A percentile compares a stretch with the other conserved stretches of the same genome.
These are phyloP conservation scores for Aristolochia fimbriata DNA, from an alignment of 164 flowering plant genomes.

Conservation along the genomic window DNA sequence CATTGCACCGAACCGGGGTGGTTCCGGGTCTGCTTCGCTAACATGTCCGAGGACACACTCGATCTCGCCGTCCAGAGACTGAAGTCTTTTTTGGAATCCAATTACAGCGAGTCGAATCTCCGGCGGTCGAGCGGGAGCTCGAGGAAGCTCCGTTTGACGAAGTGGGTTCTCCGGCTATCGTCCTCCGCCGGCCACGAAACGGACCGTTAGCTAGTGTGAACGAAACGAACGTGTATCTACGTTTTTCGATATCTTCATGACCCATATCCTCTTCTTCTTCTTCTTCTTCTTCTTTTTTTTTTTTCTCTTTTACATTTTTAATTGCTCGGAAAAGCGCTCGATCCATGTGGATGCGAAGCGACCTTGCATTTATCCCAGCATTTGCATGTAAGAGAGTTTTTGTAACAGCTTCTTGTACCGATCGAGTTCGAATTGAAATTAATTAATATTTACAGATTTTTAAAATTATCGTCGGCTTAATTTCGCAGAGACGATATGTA, in stretches of 20 bases:
- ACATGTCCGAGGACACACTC: constrained; percentile 60
- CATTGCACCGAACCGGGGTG: constrained; percentile 93
- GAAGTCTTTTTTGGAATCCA: constrained; percentile 29
- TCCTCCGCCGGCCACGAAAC: background rate
- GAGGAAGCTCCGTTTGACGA: constrained; percentile 23
- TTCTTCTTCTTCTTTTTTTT: background rate
- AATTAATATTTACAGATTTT: too few relatives aligned
- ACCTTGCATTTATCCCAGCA: background rate
- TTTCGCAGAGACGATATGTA: too few relatives aligned
- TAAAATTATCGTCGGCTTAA: too few relatives aligned
- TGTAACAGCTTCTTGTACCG: too few relatives aligned
- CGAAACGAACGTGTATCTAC: too few relatives aligned
- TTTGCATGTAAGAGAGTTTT: constrained; percentile 1
- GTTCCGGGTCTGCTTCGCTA: constrained; percentile 88
- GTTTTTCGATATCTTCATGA: too few relatives aligned
- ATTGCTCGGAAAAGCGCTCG: constrained; percentile 1
- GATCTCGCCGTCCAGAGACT: constrained; percentile 46
- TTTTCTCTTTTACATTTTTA: background rate
- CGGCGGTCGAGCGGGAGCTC: constrained; percentile 2
- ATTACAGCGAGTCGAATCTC: background rate
- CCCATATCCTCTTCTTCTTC: too few relatives aligned
- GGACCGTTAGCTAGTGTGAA: background rate
- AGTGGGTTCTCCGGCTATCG: constrained; percentile 53
- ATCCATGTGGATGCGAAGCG: constrained; percentile 1
- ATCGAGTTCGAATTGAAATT: too few relatives aligned